Base-by-base conservation (phyloP, 208 protist species). In the Trypanosoma conorhini region DNA sequence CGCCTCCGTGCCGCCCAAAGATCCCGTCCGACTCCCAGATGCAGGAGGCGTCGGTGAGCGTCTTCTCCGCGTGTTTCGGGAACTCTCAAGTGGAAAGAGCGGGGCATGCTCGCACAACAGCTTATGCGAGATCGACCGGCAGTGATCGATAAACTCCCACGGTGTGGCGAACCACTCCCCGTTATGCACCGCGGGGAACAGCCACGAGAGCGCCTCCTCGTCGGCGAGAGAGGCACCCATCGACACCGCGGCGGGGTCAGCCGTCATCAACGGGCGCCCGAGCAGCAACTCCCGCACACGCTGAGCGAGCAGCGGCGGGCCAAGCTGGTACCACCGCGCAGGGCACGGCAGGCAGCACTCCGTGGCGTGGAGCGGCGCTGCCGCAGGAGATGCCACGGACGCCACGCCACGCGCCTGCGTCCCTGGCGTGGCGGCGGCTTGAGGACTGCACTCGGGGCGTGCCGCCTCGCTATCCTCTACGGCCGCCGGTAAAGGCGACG, bases 111-210 rank as follows among this genome's bases (percentile, higher is more conserved):
- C 86, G 62, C 89, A 94, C 19, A 79, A 30, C 22, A 94, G 62
- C 33, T 87, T 63, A 52, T 94, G 89, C 3, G 79, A 79, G 42
- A 78, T 77, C 40, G 70, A 75, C 5, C 50, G 69, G 67, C 79
- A 92, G 74, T 94, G 89, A 22, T 75, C 59, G 15, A 80, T 74
- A 59, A 92, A 90, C 0, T 64, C 80, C 28, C 76, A 65, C 24
- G 74, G 64, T 13, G 75, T 83, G 38, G 42, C 31, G 61, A 84
- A 94, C 70, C 86, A 79, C 24, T 46, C 54, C 7, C 76, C 77
- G 78, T 83, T 70, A 63, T 94, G 89, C 22, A 91, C 26, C 2
- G 79, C 84, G 28, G 89, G 89, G 67, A 94, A 92, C 40, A 91
- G 64, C 24, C 76, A 71, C 46, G 74, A 66, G 21, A 94, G 68